Evolutionary conservation across 75 land plant genomes (phyloP).

Genomic region (Isoetes taiwanensis): DNA sequence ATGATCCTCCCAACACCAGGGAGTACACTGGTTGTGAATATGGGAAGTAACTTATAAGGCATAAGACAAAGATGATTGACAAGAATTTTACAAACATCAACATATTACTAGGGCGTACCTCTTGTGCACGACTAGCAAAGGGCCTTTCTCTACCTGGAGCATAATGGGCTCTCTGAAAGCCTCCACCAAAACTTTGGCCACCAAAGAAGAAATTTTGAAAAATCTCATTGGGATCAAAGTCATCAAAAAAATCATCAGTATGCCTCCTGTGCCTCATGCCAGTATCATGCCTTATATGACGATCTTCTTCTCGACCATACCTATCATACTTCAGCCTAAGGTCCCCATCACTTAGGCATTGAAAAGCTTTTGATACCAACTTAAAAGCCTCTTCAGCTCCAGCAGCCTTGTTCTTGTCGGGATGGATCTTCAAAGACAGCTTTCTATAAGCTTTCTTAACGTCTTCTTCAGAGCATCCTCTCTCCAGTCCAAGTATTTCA

Average conservation of each 20-base stretch:
- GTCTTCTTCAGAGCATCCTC: conserved; percentile 50
- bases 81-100: conserved; percentile 38
- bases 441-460: conserved; percentile 77
- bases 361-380: conserved; percentile 69
- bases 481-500: conserved; percentile 60
- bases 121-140: conserved; percentile 12
- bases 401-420: conserved; percentile 79
- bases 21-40: conserved; percentile 61
- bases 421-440: conserved; percentile 83
- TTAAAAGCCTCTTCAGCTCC: conserved; percentile 94
- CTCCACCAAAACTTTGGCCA: too few species aligned
- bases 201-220: conserved; percentile 74
- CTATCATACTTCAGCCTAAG: too few species aligned
- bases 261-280: conserved; percentile 1
- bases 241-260: conserved; percentile 26
- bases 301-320: too few species aligned
- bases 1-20: conserved; percentile 36
- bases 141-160: too few species aligned
- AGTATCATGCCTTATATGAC: conserved; percentile 1
- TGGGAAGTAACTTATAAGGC: conserved; percentile 48
- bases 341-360: conserved; percentile 65
- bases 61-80: conserved; percentile 44
- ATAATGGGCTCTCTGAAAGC: conserved; percentile 26
- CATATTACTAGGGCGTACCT: conserved; percentile 21
- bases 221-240: conserved; percentile 74